A percentile compares a stretch with the other conserved stretches of the same genome.
Conservation (phyloP, 106 monocot genomes). For the Chionographis japonica region DNA sequence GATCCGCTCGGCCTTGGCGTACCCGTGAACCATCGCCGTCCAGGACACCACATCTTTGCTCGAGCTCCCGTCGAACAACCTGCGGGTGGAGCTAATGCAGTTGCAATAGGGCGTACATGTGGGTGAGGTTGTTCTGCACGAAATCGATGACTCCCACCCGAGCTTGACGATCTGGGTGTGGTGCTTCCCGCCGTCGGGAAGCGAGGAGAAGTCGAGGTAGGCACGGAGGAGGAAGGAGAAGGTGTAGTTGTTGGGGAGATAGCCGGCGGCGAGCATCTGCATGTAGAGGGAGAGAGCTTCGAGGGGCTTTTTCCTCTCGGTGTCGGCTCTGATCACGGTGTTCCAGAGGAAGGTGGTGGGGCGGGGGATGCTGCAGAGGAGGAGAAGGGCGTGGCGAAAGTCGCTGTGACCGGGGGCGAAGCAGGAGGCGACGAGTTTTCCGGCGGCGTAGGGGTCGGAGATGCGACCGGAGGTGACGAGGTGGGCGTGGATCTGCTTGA, state of each 20-base stretch:
- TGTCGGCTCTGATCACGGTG: constrained; percentile 30
- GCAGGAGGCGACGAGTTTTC: constrained; percentile 22
- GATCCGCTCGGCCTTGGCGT: constrained; percentile 22
- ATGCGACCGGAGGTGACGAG: constrained; percentile 34
- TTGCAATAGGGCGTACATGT: constrained; percentile 30
- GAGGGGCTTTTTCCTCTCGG: constrained; percentile 19
- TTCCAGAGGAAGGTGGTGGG: constrained; percentile 33
- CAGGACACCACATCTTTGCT: constrained; percentile 39
- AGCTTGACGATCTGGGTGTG: constrained; percentile 23
- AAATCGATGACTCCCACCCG: constrained; percentile 44
- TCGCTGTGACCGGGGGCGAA: neutral
- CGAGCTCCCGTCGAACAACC: constrained; percentile 31
- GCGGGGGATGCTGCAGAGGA: constrained; percentile 14
- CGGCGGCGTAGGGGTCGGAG: constrained; percentile 35
- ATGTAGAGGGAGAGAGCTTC: constrained; percentile 18
- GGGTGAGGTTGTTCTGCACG: constrained; percentile 41
- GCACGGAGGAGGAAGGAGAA: constrained; percentile 54
- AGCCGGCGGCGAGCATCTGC: constrained; percentile 13
- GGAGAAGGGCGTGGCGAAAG: constrained; percentile 14
- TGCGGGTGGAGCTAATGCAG: constrained; percentile 16
- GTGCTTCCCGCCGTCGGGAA: constrained; percentile 10
- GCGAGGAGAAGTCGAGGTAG: constrained; percentile 20
- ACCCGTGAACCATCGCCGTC: constrained; percentile 55
- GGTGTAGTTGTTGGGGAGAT: constrained; percentile 48
- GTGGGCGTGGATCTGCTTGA: constrained; percentile 35